Evolutionary conservation across 768 basidiomycete genomes (phyloP), one percentile per base, ranked within the genome.

Genomic region (Basidioascus undulatus): DNA sequence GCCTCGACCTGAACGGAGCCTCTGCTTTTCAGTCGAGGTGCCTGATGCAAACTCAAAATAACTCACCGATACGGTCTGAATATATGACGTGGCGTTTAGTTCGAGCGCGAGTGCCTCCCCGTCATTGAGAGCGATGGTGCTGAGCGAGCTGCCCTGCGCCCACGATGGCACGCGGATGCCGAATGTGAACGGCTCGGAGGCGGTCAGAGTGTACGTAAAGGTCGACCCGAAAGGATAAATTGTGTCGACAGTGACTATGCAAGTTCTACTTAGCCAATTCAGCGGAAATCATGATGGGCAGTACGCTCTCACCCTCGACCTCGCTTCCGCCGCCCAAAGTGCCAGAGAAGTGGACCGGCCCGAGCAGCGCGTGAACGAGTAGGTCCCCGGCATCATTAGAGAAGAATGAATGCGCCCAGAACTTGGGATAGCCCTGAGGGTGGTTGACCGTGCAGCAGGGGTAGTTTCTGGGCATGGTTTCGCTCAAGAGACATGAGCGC

Each of bases 401-500:
- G 12, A 69, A 52, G 49, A 70, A 69, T 5, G 67, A 59, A 49
- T 66, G 67, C 18, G 62, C 58, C 40, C 68, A 60, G 50, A 69
- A 68, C 45, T 68, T 69, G 1, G 67, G 67, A 63, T 64, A 68
- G 23, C 65, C 66, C 49, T 69, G 67, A 19, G 67, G 67, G 43
- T 64, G 62, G 43, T 68, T 67, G 37, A 68, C 68, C 1, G 66
- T 67, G 53, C 67, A 68, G 44, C 66, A 67, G 1, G 63, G 64
- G 34, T n/a, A n/a, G n/a, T n/a, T n/a, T n/a, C n/a, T n/a, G n/a
- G n/a, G n/a, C n/a, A n/a, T n/a, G n/a, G n/a, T n/a, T n/a, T n/a
- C n/a, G n/a, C n/a, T n/a, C n/a, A n/a, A n/a, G 32, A 16, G 12
- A 39, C 13, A 37, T 32, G 31, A 21, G 15, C 20, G 26, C 24